These are phyloP conservation scores for Xylariaceae sp. DNA, from an alignment of 2,329 filamentous ascomycete genomes.

Conservation along the genomic window DNA sequence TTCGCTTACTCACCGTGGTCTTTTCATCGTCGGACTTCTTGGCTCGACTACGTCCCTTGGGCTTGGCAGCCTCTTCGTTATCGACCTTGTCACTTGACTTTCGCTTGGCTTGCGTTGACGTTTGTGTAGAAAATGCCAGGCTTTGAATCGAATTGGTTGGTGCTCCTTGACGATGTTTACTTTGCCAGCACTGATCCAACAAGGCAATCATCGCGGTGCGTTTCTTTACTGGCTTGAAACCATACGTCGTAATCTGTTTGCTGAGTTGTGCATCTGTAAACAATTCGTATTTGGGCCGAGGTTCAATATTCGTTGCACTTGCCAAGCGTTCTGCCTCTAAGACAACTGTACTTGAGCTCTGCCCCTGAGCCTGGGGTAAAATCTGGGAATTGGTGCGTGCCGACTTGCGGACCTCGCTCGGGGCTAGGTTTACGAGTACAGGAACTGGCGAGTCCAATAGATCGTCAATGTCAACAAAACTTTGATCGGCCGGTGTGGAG, in stretches of 20 bases:
- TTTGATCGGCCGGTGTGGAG: slow-evolving; percentile 4
- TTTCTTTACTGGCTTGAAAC: slow-evolving; percentile 67
- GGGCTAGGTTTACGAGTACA: slow-evolving; percentile 6
- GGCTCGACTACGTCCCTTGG: slow-evolving; percentile 14
- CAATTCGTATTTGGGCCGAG: slow-evolving; percentile 52
- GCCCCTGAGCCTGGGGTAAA: slow-evolving; percentile 16
- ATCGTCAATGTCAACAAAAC: slow-evolving; percentile 31
- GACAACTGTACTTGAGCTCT: neutral
- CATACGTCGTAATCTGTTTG: slow-evolving; percentile 57
- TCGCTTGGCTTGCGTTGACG: slow-evolving; percentile 14
- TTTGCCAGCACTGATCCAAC: slow-evolving; percentile 66
- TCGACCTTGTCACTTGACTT: slow-evolving; percentile 4
- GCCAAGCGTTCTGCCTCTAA: neutral
- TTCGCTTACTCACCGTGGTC: neutral
- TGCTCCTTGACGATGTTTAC: slow-evolving; percentile 41
- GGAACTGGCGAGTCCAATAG: slow-evolving; percentile 24
- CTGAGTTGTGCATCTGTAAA: slow-evolving; percentile 60
- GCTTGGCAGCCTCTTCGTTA: slow-evolving; percentile 9
- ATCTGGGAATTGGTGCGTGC: slow-evolving; percentile 16
- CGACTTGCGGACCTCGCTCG: neutral
- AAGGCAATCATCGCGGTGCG: slow-evolving; percentile 65
- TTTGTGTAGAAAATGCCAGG: slow-evolving; percentile 23
- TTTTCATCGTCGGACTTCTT: slow-evolving; percentile 7
- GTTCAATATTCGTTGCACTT: neutral
- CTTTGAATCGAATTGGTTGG: slow-evolving; percentile 10